phyloP scores from a whole-genome alignment of 257 asterid species.

The Hygrophila difformis region DNA sequence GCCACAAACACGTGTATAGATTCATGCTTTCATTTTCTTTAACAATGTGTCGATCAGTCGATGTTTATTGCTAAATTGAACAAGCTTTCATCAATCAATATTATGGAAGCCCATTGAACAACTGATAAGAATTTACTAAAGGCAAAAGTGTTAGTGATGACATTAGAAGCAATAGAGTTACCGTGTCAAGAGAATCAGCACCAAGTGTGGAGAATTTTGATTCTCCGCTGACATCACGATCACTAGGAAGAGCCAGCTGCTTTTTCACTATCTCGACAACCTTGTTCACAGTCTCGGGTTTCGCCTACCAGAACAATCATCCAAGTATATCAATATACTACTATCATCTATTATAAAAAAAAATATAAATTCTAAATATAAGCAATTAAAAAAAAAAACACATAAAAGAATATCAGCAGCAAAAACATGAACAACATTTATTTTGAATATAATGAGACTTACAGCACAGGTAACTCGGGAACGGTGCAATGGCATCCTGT shows the following conservation, averaged over 20 bases:
- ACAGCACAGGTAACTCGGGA: conserved; percentile 65
- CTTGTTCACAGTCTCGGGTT: conserved; percentile 71
- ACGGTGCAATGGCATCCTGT: conserved; percentile 44
- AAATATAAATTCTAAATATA: neutral
- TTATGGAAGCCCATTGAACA: no score
- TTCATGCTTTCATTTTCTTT: no score
- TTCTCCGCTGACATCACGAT: conserved; percentile 53
- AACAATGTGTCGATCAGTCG: no score
- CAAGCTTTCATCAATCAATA: no score
- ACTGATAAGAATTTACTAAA: no score
- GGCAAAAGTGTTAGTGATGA: no score
- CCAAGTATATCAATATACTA: neutral
- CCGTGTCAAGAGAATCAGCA: conserved; percentile 99
- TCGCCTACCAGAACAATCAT: conserved; percentile 48
- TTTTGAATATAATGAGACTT: conserved; percentile 9
- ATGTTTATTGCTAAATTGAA: no score
- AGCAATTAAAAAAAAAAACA: neutral
- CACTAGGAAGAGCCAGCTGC: conserved; percentile 79
- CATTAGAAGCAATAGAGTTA: conserved; percentile 22
- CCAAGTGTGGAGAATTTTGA: conserved; percentile 72
- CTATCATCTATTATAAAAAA: neutral
- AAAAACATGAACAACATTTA: neutral
- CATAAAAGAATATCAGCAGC: neutral
- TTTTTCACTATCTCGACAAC: conserved; percentile 77
- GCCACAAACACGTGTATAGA: no score